A percentile compares a stretch with the other conserved stretches of the same genome.
Conservation (phyloP, 2,329 filamentous ascomycete genomes). For the Dichotomopilus funicola region DNA sequence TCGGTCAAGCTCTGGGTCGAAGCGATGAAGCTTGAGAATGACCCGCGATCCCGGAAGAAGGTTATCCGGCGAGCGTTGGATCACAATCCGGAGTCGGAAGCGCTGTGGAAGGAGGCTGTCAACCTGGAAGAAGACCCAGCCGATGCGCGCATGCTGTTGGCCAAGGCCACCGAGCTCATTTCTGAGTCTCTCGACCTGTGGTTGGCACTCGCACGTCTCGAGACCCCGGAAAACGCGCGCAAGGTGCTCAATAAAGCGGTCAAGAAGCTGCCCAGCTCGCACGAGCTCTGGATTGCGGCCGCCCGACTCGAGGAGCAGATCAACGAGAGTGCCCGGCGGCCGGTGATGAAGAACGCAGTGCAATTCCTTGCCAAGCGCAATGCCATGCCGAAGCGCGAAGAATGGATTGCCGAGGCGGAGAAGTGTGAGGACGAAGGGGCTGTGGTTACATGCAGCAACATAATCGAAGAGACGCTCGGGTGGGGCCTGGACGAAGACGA, state of each 20-base stretch:
- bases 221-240: slow-evolving; percentile 85
- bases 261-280: slow-evolving; percentile 85
- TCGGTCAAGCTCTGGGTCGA: slow-evolving; percentile 91
- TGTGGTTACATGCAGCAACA: slow-evolving; percentile 76
- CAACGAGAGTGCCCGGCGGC: slow-evolving; percentile 71
- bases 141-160: slow-evolving; percentile 81
- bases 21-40: slow-evolving; percentile 85
- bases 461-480: slow-evolving; percentile 86
- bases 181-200: slow-evolving; percentile 90
- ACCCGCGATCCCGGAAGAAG: slow-evolving; percentile 79
- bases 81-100: slow-evolving; percentile 87
- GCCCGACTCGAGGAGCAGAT: slow-evolving; percentile 83
- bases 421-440: slow-evolving; percentile 91
- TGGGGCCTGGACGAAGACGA: slow-evolving; percentile 95
- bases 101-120: slow-evolving; percentile 96
- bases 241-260: slow-evolving; percentile 92
- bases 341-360: slow-evolving; percentile 90
- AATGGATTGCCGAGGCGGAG: slow-evolving; percentile 94
- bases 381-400: slow-evolving; percentile 94
- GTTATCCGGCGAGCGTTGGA: slow-evolving; percentile 88
- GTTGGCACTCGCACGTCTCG: slow-evolving; percentile 85
- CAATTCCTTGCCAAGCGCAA: slow-evolving; percentile 83
- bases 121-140: slow-evolving; percentile 87
- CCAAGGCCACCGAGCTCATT: slow-evolving; percentile 93
- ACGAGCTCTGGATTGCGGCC: slow-evolving; percentile 96